These are phyloP conservation scores for Salix viminalis DNA, from an alignment of 345 rosid genomes.

Conservation along the genomic window DNA sequence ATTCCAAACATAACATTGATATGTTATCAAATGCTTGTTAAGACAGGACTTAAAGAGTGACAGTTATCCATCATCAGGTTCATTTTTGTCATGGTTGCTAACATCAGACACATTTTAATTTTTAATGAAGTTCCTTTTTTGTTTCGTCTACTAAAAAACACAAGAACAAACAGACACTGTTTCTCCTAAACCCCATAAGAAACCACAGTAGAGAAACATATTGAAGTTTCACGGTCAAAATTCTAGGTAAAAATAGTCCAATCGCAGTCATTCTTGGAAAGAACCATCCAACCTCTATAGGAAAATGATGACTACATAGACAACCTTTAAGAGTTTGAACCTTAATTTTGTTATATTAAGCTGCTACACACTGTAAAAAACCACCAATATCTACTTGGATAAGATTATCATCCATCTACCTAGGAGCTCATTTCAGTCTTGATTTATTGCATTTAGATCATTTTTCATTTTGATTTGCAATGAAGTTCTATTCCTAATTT, in stretches of 20 bases:
- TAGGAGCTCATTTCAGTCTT: not conserved
- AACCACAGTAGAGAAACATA: not conserved
- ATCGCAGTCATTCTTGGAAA: not conserved
- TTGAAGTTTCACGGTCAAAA: not conserved
- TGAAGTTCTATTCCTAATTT: not conserved
- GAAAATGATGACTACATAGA: not conserved
- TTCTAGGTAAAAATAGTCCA: not conserved
- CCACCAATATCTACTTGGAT: not conserved
- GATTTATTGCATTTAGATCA: no score
- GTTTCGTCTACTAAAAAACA: not conserved
- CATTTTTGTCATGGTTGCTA: not conserved
- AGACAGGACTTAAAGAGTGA: not conserved
- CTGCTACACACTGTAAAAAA: not conserved
- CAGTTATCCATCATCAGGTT: not conserved
- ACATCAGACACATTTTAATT: not conserved
- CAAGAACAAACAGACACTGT: not conserved
- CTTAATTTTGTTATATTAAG: not conserved
- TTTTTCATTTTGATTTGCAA: not conserved
- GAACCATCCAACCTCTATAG: not conserved
- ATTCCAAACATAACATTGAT: not conserved
- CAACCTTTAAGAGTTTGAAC: not conserved
- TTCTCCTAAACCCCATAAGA: not conserved
- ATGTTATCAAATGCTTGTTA: not conserved
- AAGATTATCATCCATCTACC: not conserved
- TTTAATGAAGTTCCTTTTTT: not conserved